Base-by-base conservation (phyloP, 257 asterid genomes). In the Agastache rugosa region DNA sequence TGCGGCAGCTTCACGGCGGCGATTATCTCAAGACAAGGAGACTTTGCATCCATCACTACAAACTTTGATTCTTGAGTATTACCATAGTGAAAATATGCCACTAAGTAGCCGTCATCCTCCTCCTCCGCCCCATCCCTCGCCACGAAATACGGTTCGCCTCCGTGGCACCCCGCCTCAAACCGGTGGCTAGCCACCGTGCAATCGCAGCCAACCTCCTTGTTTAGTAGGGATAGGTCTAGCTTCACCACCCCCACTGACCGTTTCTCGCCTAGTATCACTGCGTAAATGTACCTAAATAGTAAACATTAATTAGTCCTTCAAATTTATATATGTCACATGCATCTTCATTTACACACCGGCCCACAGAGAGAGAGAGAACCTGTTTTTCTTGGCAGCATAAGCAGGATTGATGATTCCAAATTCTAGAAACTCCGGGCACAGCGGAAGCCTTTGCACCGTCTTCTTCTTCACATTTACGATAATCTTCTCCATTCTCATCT, bases 31-130 rank as follows among this genome's bases (percentile, higher is more conserved):
- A 91, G 93, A 66, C n/a, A 71, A 0, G 86, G 88, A 3, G 96
- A 87, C 63, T 73, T 83, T 0, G 96, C 90, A 78, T 91, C 92
- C 96, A 89, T 89, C 4, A 87, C 93, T 15, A 89, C 5, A 31
- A 86, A 87, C 6, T 8, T 79, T 0, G 97, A 89, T 41, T 89
- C 93, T 47, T 81, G 5, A 11, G 12, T 41, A 20, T 25, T 56
- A 3, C 16, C 66, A 23, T 55, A 53, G 42, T 70, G 39, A 2
- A 70, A 11, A n/a, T 55, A 70, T 5, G 67, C 9, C 6, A 70
- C 25, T 23, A 70, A 23, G 39, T 54, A 70, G 0, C 75, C 75
- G 2, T 70, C 75, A 37, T 70, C 75, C 8, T 70, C 75, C 12
- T 70, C 75, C 42, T 39, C 75, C 27, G 27, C 65, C 16, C 6